Percentiles rank a stretch among this genome's conserved stretches.
phyloP scores from a whole-genome alignment of 2,329 filamentous ascomycete genomes.

The Piedraia hortae region DNA sequence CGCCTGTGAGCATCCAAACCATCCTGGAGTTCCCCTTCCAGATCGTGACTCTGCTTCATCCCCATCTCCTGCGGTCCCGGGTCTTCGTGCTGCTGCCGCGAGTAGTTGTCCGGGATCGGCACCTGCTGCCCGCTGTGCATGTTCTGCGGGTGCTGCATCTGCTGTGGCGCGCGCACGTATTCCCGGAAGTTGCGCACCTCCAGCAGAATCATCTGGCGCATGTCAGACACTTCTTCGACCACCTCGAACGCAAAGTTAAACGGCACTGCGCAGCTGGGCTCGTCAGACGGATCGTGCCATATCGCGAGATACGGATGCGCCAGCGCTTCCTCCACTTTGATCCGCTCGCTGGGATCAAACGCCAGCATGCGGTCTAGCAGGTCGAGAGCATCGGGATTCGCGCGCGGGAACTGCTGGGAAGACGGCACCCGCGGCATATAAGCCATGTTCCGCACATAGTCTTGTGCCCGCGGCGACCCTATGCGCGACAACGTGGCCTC shows the following conservation, averaged over 20 bases:
- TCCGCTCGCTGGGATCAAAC: slow-evolving; percentile 80
- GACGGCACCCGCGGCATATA: slow-evolving; percentile 49
- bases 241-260: slow-evolving; percentile 98
- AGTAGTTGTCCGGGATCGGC: slow-evolving; percentile 33
- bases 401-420: slow-evolving; percentile 65
- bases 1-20: slow-evolving; percentile 6
- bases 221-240: slow-evolving; percentile 79
- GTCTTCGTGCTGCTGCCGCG: slow-evolving; percentile 30
- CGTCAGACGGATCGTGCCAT: slow-evolving; percentile 94
- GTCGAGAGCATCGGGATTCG: slow-evolving; percentile 86
- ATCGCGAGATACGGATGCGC: slow-evolving; percentile 93
- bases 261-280: slow-evolving; percentile 72
- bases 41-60: slow-evolving; percentile 37
- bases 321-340: slow-evolving; percentile 80
- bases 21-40: slow-evolving; percentile 47
- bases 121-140: slow-evolving; percentile 14
- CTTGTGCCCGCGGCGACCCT: slow-evolving; percentile 80
- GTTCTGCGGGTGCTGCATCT: slow-evolving; percentile 19
- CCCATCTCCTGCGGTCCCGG: slow-evolving; percentile 28
- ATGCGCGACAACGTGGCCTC: slow-evolving; percentile 86
- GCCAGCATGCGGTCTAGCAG: slow-evolving; percentile 91
- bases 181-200: slow-evolving; percentile 68
- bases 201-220: slow-evolving; percentile 93
- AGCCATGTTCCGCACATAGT: slow-evolving; percentile 68
- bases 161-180: slow-evolving; percentile 15